phyloP scores from a whole-genome alignment of 805 yeast species.

The Yarrowia phangngaensis region DNA sequence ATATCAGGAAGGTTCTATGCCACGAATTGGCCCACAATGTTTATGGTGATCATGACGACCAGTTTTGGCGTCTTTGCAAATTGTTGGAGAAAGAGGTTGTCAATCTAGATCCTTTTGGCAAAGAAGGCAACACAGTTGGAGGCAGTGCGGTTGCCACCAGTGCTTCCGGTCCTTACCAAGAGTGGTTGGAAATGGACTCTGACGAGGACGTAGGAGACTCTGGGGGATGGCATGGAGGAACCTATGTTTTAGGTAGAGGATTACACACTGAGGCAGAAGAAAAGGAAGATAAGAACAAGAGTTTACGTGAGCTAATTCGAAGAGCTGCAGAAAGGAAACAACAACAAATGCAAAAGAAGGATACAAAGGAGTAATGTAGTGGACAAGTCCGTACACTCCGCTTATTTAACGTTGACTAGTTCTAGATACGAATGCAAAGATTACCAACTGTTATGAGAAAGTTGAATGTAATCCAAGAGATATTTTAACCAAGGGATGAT shows the following conservation, averaged over 20 bases:
- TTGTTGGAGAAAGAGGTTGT: slow-evolving; percentile 40
- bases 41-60: slow-evolving; percentile 38
- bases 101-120: slow-evolving; percentile 37
- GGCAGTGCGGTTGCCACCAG: neutral
- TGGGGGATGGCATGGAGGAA: slow-evolving; percentile 35
- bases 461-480: too few relatives aligned
- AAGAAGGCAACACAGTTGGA: slow-evolving; percentile 31
- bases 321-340: slow-evolving; percentile 21
- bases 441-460: too few relatives aligned
- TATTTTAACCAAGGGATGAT: too few relatives aligned
- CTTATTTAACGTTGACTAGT: too few relatives aligned
- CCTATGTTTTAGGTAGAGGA: slow-evolving; percentile 31
- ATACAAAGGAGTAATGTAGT: neutral
- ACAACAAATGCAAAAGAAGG: slow-evolving; percentile 1
- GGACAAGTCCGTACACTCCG: too few relatives aligned
- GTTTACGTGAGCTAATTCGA: slow-evolving; percentile 8
- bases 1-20: slow-evolving; percentile 39
- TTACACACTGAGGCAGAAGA: neutral
- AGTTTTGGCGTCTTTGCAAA: slow-evolving; percentile 40
- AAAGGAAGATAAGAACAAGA: slow-evolving; percentile 20
- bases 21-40: slow-evolving; percentile 44
- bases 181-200: slow-evolving; percentile 22
- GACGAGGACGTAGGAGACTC: slow-evolving; percentile 30
- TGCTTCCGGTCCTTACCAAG: slow-evolving; percentile 21
- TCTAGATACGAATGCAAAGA: too few relatives aligned